Percentiles rank a stretch among this genome's conserved stretches.
Evolutionary conservation across 129 eudicot species (phyloP).

Genomic region (Escallonia rubra): DNA sequence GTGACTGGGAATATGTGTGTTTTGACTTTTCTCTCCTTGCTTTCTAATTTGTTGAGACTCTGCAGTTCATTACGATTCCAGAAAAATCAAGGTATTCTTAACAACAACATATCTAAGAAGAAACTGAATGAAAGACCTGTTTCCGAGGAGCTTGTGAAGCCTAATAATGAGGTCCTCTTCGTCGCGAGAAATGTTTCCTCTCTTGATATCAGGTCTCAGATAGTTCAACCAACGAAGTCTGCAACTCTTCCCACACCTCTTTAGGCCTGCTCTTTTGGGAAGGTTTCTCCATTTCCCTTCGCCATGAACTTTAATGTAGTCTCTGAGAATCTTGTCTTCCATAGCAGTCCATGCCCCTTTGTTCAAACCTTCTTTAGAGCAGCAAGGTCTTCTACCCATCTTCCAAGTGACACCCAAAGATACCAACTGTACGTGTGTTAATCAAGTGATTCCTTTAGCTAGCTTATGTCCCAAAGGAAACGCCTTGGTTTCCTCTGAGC

Average conservation of each 20-base stretch:
- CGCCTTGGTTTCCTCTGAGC: neutral
- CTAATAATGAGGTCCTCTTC: constrained; percentile 30
- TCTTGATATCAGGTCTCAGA: constrained; percentile 25
- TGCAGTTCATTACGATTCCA: too few relatives aligned
- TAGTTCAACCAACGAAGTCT: constrained; percentile 29
- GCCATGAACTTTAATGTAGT: constrained; percentile 19
- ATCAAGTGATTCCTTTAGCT: neutral
- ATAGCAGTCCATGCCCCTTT: constrained; percentile 28
- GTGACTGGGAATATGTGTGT: too few relatives aligned
- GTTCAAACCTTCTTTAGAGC: constrained; percentile 22
- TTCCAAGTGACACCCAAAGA: neutral
- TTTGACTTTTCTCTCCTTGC: too few relatives aligned
- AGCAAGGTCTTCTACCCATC: constrained; percentile 31
- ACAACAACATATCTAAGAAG: too few relatives aligned
- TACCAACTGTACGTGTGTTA: neutral
- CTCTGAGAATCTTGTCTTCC: constrained; percentile 23
- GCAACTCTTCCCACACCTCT: constrained; percentile 32
- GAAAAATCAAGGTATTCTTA: too few relatives aligned
- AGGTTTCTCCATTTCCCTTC: constrained; percentile 34
- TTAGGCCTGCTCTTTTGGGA: constrained; percentile 26
- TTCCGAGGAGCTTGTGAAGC: constrained; percentile 28
- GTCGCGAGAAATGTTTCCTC: constrained; percentile 21
- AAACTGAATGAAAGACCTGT: constrained; percentile 8
- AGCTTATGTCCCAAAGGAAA: neutral
- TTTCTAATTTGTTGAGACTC: too few relatives aligned